Evolutionary conservation across 805 yeast genomes (phyloP), one percentile per base, ranked within the genome.

Genomic region (Zygotorulaspora florentina): DNA sequence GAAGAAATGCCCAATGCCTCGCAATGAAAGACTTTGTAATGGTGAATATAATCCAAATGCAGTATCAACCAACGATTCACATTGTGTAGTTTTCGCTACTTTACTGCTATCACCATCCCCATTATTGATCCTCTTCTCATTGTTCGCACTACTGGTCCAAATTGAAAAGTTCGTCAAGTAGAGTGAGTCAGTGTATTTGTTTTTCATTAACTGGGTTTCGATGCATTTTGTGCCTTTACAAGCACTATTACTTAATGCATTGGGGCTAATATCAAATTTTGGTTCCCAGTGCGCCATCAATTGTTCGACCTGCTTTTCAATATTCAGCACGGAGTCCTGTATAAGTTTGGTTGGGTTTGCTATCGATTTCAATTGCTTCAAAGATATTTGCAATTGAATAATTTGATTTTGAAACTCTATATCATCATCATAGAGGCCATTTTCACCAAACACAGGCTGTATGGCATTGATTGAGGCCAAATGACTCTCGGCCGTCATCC

Each of bases 21-120:
- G 49, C 11, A 62, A 48, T 1, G 68, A 64, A 27, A 61, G 47
- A n/a, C 53, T 46, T 31, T 59, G 58, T 16, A 53, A 48, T 7
- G 66, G 62, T 2, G 65, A 57, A 43, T 58, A 63, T 20, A 64
- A 46, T 6, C 68, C 68, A 40, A 58, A 60, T 25, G 56, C 33
- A 26, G 56, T 62, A 43, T 63, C 66, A 11, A 64, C 51, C 18
- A 62, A 38, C 1, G 66, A 64, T 20, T 56, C 48, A 25, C 54
- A 49, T 11, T 33, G 42, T 30, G 45, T 30, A 28, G 42, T 39
- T 13, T 47, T 40, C 29, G 46, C 39, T 23, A 40, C 45, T 4
- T 42, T 17, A n/a, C n/a, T 27, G 16, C 28, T 45, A 13, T 27
- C 28, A 13, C 20, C 16, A 16, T 16, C 13, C 8, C 25, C 25